Conservation (phyloP, 331 rosid species). For the Malus hybrid region DNA sequence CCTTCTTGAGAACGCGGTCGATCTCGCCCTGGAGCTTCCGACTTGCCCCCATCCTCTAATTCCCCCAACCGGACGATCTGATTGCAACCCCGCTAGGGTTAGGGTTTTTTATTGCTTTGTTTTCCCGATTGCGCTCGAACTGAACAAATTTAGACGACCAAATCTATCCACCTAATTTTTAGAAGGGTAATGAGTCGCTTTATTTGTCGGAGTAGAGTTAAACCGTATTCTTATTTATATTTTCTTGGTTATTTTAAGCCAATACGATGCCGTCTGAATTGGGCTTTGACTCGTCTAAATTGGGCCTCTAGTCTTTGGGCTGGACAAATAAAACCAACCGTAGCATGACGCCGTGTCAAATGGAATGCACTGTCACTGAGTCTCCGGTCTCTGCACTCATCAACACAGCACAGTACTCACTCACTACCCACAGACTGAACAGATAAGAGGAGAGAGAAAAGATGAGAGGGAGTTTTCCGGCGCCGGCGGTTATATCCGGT, state of each 20-base stretch:
- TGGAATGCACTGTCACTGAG: background rate
- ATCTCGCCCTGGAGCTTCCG: conserved; percentile 99
- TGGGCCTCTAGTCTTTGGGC: background rate
- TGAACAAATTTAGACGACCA: background rate
- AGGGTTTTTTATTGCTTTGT: background rate
- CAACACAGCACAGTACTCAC: background rate
- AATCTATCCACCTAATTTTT: background rate
- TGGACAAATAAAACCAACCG: background rate
- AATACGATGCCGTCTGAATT: too few species aligned
- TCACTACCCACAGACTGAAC: background rate
- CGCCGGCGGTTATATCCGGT: conserved; percentile 3
- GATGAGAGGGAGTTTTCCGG: conserved; percentile 11
- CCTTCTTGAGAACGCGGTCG: conserved; percentile 97
- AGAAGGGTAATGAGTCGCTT: background rate
- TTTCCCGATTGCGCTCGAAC: background rate
- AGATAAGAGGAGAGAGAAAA: background rate
- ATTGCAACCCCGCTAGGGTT: background rate
- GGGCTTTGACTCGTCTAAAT: background rate
- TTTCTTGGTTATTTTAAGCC: too few species aligned
- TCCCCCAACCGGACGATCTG: background rate
- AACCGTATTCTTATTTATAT: background rate
- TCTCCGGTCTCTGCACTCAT: background rate
- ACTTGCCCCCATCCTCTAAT: conserved; percentile 75
- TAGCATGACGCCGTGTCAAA: background rate
- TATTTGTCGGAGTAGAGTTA: background rate